Evolutionary conservation across 176 grass and related monocot genomes (phyloP).

Genomic region (bread wheat (Triticum aestivum)): DNA sequence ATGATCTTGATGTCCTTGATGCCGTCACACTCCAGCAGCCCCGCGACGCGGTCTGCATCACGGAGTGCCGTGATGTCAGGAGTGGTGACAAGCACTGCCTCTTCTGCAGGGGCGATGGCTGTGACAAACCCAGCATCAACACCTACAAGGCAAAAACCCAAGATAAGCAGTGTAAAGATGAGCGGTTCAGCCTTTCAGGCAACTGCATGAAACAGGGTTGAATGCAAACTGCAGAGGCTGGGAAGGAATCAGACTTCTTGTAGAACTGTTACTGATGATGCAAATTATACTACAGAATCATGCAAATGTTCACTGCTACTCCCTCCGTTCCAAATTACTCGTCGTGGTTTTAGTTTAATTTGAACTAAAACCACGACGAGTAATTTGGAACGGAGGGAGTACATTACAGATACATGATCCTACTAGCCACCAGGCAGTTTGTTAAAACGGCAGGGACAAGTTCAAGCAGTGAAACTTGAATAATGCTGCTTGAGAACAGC

Average conservation of each 20-base stretch:
- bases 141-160: constrained; percentile 12
- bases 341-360: too few relatives aligned
- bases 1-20: constrained; percentile 96
- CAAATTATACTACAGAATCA: background rate
- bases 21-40: constrained; percentile 74
- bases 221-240: background rate
- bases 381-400: too few relatives aligned
- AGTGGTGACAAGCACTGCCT: constrained; percentile 81
- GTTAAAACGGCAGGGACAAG: background rate
- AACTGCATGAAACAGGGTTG: background rate
- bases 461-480: background rate
- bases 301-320: background rate
- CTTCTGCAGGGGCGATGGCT: constrained; percentile 86
- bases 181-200: background rate
- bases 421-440: background rate
- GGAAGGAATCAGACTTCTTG: background rate
- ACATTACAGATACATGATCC: background rate
- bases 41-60: constrained; percentile 81
- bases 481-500: background rate
- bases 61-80: constrained; percentile 85
- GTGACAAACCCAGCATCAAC: constrained; percentile 90
- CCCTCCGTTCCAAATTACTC: too few relatives aligned
- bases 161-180: background rate
- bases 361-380: too few relatives aligned
- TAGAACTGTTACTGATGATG: background rate